Evolutionary conservation across 177 flowering plant genomes (phyloP), one percentile per base, ranked within the genome.

Genomic region (Vitis hybrid): DNA sequence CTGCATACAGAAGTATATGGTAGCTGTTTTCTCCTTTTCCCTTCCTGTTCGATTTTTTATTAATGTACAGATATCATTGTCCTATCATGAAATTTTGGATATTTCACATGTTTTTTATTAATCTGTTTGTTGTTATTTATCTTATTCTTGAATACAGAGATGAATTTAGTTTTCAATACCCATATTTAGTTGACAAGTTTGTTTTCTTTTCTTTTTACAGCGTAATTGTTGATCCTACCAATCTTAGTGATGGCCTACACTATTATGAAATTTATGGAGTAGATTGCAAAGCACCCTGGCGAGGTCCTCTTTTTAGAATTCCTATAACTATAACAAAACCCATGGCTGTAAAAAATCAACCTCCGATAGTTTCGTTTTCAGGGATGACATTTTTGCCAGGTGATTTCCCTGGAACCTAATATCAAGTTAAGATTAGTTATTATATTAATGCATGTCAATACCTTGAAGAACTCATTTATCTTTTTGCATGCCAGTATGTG

Each of bases 201-300:
- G n/a, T 39, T 62, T 69, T 60, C 11, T 39, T 22, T 15, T 50
- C 50, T 71, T 61, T 68, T 77, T 71, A 66, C 97, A 95, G 99
- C 65, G 70, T 95, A 21, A 85, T 95, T 73, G 96, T 95, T 72
- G 98, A 95, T 78, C 97, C 98, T 19, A 84, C 97, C 51, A 85
- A 78, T 39, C 90, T 95, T 22, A 68, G 78, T 65, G 86, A 87
- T 71, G 98, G 98, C 56, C 74, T 93, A 22, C 99, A 95, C 75
- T 95, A 93, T 75, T 88, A 68, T 77, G 98, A 95, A 81, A 78
- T 95, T 55, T 90, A 84, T 79, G 99, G 92, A 55, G 62, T 85
- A 72, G 97, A 95, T 74, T 88, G 92, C 85, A 89, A 85, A 77
- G 90, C 96, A 60, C 93, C 98, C 57, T 86, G 94, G 94, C 99